Evolutionary conservation across 768 basidiomycete genomes (phyloP), one percentile per base, ranked within the genome.

Genomic region (Naematelia encephala): DNA sequence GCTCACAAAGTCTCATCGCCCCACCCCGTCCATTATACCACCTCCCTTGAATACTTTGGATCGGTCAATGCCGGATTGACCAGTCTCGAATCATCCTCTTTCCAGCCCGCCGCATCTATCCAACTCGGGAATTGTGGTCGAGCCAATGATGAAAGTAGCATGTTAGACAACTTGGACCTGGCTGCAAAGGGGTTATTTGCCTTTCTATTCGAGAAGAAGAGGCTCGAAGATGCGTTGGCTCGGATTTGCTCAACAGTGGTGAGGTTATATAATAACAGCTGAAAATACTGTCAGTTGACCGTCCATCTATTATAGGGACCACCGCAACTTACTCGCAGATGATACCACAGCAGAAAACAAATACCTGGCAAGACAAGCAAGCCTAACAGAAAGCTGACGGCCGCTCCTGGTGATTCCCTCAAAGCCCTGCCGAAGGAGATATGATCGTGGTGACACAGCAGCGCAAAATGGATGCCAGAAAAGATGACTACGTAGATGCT

Each of bases 221-320:
- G 78, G 26, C 82, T 80, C 64, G 85, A 86, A 74, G 90, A 88
- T 16, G 89, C 89, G 77, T 88, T 86, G 64, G 87, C 89, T 59
- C 92, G 85, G 66, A 94, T 91, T 87, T 91, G 71, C 21, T 97
- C 93, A 61, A 97, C 91, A n/a, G 92, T 97, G 8, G 93, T 96
- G 30, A 91, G 82, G 76, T 94, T 93, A 62, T 91, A 80, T 28
- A 91, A 74, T 54, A 94, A 78, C 49, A 97, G 81, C 67, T 69
- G 28, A 28, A 34, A 57, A 51, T 28, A 47, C 19, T 30, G n/a
- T 56, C 30, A 57, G 59, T 54, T n/a, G n/a, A 27, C 56, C 27
- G 29, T 12, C 19, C 12, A 27, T 5, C 27, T 5, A 39, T 4
- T 16, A 29, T 1, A 3, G 16, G 12, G 22, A 23, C 26, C 21